Base-by-base conservation (phyloP, 2,329 filamentous ascomycete species). In the Botrytis deweyae region DNA sequence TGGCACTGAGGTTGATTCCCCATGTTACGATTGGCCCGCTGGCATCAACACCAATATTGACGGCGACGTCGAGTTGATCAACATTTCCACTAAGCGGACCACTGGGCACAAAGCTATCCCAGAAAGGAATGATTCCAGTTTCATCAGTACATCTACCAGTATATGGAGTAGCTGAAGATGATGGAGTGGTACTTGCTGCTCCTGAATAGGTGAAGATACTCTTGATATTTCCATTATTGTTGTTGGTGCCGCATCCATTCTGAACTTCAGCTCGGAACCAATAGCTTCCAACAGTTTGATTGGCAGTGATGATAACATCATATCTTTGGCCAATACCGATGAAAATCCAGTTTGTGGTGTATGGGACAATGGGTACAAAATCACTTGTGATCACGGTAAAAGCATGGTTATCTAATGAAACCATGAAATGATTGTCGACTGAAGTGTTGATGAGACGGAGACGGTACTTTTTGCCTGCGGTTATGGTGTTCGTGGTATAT, bases 381-480 rank as follows among this genome's bases (percentile, higher is more conserved):
- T 90, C 89, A n/a, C 81, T 81, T 0, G 85, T 84, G 38, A 91
- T 88, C 36, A 91, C 88, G 0, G 83, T 86, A 77, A 91, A 79
- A 0, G 79, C 84, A 79, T 91, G 89, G 72, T 87, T 85, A 77
- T 88, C 87, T 70, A 88, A 85, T 63, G 81, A 82, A 75, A 88
- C 83, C 36, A 80, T 79, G 76, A 84, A 84, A 70, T 81, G 81
- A 49, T 82, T 83, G 74, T 84, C 83, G 18, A 84, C 80, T 25
- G 81, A 82, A n/a, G 80, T 82, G 75, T 87, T 87, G 70, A 88
- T 80, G 2, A 88, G 76, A 4, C 86, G 80, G 40, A 88, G 75
- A 38, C 84, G 83, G 73, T 87, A 85, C 4, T 81, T 83, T 29
- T 81, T 82, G 3, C 70, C 75, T n/a, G 52, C 7, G 6, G 64